A percentile compares a stretch with the other conserved stretches of the same genome.
Conservation (phyloP, 805 yeast species). For the Gaillardinia entomophila region DNA sequence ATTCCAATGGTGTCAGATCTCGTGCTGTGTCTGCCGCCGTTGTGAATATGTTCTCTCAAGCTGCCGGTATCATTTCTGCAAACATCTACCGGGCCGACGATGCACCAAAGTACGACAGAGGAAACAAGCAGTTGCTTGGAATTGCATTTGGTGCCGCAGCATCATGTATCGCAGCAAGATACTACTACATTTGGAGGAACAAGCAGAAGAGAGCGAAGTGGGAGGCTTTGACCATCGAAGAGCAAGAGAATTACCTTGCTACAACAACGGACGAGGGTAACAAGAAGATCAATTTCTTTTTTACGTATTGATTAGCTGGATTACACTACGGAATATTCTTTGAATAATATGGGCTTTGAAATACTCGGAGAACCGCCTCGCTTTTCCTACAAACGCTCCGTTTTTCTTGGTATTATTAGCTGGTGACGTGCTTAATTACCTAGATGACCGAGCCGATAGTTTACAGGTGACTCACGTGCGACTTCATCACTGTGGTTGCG, state of each 20-base stretch:
- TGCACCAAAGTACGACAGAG: conserved; percentile 53
- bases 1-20: conserved; percentile 54
- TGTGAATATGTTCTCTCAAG: conserved; percentile 60
- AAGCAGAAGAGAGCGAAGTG: conserved; percentile 41
- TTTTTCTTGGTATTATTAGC: too few species aligned
- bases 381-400: too few species aligned
- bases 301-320: conserved; percentile 28
- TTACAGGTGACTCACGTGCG: too few species aligned
- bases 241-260: conserved; percentile 41
- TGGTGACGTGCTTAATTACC: too few species aligned
- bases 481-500: too few species aligned
- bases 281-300: conserved; percentile 47
- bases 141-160: conserved; percentile 26
- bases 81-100: conserved; percentile 56
- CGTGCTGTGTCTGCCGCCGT: conserved; percentile 63
- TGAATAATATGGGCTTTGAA: too few species aligned
- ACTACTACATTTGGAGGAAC: conserved; percentile 39
- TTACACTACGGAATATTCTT: too few species aligned
- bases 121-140: conserved; percentile 42
- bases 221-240: conserved; percentile 44
- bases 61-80: conserved; percentile 47
- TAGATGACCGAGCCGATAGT: too few species aligned
- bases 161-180: conserved; percentile 21
- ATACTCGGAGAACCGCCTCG: too few species aligned
- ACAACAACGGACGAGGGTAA: conserved; percentile 50